Evolutionary conservation across 495 filamentous ascomycete species (phyloP).

Genomic region (Pyrenula massariospora): DNA sequence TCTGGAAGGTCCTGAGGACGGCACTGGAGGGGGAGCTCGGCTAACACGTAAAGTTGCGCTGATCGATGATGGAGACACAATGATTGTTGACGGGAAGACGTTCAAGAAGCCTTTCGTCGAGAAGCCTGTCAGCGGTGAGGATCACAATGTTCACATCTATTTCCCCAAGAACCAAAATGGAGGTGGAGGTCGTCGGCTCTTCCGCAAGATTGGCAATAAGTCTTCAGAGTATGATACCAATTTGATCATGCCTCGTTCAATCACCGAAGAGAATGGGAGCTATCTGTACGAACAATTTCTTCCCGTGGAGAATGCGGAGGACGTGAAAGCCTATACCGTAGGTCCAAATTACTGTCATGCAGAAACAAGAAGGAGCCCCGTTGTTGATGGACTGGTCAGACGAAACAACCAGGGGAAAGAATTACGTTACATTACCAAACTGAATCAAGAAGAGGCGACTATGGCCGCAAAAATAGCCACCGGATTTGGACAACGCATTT

Average conservation of each 20-base stretch:
- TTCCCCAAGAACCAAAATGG: constrained; percentile 63
- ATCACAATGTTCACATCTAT: constrained; percentile 98
- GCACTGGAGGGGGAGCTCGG: constrained; percentile 49
- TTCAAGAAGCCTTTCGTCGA: constrained; percentile 95
- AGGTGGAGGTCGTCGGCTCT: constrained; percentile 81
- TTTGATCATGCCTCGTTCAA: constrained; percentile 61
- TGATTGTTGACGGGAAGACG: constrained; percentile 71
- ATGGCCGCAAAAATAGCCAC: constrained; percentile 85
- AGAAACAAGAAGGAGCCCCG: constrained; percentile 91
- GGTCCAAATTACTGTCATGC: constrained; percentile 90
- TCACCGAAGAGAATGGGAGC: constrained; percentile 65
- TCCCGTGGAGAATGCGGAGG: constrained; percentile 88
- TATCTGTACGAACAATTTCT: constrained; percentile 97
- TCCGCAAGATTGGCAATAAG: constrained; percentile 96
- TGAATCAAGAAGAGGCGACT: constrained; percentile 67
- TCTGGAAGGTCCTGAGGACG: constrained; percentile 64
- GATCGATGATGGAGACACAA: constrained; percentile 73
- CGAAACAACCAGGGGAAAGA: constrained; percentile 97
- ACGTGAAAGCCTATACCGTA: constrained; percentile 98
- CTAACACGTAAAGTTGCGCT: constrained; percentile 59
- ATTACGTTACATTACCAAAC: constrained; percentile 80
- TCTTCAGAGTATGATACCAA: constrained; percentile 82
- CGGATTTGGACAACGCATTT: constrained; percentile 89
- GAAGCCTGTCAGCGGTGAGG: constrained; percentile 95
- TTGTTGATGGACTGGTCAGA: constrained; percentile 90